Conservation (phyloP, 2,329 filamentous ascomycete species). For the Domatiomyces catenatus region DNA sequence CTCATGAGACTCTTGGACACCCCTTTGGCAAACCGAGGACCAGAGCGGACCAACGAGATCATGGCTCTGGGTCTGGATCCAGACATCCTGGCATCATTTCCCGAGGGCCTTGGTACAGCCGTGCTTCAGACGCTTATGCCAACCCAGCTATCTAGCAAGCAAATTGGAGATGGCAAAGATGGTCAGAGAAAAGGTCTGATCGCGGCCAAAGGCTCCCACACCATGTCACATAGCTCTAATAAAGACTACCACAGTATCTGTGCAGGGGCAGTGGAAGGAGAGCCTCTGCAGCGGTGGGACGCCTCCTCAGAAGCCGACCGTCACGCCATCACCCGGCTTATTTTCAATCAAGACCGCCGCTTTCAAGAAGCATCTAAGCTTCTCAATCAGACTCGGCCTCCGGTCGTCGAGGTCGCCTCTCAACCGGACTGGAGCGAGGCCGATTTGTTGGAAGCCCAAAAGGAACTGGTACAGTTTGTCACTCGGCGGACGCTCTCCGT, state of each 20-base stretch:
- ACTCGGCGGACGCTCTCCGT: slow-evolving; percentile 79
- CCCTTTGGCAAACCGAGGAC: background rate
- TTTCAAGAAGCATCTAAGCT: slow-evolving; percentile 72
- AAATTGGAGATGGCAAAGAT: slow-evolving; percentile 17
- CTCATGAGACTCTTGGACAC: background rate
- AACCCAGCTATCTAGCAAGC: slow-evolving; percentile 52
- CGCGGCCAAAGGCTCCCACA: slow-evolving; percentile 22
- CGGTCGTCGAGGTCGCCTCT: slow-evolving; percentile 60
- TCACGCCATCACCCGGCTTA: slow-evolving; percentile 63
- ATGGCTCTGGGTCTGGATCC: background rate
- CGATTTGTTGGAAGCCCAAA: slow-evolving; percentile 80
- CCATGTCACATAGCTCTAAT: slow-evolving; percentile 41
- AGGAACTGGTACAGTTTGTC: slow-evolving; percentile 71
- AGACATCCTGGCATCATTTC: slow-evolving; percentile 1
- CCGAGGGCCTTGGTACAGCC: slow-evolving; percentile 57
- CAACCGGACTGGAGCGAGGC: slow-evolving; percentile 69
- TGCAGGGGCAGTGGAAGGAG: slow-evolving; percentile 32
- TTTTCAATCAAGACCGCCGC: slow-evolving; percentile 84
- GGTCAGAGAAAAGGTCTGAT: slow-evolving; percentile 43
- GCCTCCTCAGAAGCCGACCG: slow-evolving; percentile 73
- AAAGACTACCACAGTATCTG: slow-evolving; percentile 71
- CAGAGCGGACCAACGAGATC: background rate
- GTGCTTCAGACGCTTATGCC: slow-evolving; percentile 59
- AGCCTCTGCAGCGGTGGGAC: slow-evolving; percentile 46
- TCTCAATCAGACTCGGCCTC: slow-evolving; percentile 69